These are phyloP conservation scores for Plasmodium cynomolgi DNA, from an alignment of 169 alveolate species.

Conservation along the genomic window DNA sequence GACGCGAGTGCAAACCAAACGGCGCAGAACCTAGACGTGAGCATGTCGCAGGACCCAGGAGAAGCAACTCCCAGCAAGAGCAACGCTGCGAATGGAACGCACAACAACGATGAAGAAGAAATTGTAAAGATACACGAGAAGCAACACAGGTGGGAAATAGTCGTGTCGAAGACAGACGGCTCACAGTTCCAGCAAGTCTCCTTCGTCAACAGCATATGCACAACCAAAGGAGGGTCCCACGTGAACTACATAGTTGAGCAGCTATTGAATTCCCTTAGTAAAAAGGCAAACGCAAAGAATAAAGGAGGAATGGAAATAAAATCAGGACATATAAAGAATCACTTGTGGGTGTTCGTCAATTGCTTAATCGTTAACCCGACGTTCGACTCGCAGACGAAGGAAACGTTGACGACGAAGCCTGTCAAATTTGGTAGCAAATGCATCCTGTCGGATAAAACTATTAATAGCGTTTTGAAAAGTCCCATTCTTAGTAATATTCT, in stretches of 20 bases:
- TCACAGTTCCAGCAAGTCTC: slow-evolving; percentile 96
- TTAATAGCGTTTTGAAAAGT: slow-evolving; percentile 91
- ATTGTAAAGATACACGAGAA: slow-evolving; percentile 84
- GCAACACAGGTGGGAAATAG: slow-evolving; percentile 89
- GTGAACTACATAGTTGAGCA: slow-evolving; percentile 97
- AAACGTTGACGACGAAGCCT: slow-evolving; percentile 95
- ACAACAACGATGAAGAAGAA: slow-evolving; percentile 73
- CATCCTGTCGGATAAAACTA: slow-evolving; percentile 91
- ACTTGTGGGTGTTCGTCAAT: slow-evolving; percentile 97
- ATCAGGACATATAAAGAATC: slow-evolving; percentile 93
- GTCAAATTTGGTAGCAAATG: slow-evolving; percentile 93
- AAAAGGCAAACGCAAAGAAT: slow-evolving; percentile 94
- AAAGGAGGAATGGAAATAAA: slow-evolving; percentile 95
- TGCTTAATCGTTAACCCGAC: slow-evolving; percentile 98
- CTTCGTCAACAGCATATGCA: slow-evolving; percentile 98
- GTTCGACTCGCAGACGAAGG: slow-evolving; percentile 99
- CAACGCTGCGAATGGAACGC: not conserved
- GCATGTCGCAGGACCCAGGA: not conserved
- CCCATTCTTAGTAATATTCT: slow-evolving; percentile 92
- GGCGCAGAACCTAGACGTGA: slow-evolving; percentile 5
- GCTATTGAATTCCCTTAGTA: slow-evolving; percentile 91
- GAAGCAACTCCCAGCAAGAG: slow-evolving; percentile 2
- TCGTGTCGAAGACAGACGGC: slow-evolving; percentile 90
- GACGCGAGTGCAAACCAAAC: slow-evolving; percentile 5
- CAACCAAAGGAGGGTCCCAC: slow-evolving; percentile 99